These are phyloP conservation scores for Ceratocystis cacaofunesta DNA, from an alignment of 2,329 filamentous ascomycete genomes.

Conservation along the genomic window DNA sequence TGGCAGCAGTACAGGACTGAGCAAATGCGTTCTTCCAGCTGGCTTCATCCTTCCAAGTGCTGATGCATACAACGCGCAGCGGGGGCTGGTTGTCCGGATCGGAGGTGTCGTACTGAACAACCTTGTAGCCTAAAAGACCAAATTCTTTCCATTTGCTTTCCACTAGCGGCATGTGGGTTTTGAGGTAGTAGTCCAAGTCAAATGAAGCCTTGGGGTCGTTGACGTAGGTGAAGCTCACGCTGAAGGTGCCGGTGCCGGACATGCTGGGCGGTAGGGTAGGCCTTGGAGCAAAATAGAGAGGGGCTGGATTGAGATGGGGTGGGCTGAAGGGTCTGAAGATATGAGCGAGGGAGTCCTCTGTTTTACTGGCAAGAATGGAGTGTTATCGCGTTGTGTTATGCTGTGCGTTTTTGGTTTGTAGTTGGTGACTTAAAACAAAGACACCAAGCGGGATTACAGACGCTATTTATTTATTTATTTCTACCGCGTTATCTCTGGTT, in stretches of 20 bases:
- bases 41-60: slow-evolving; percentile 23
- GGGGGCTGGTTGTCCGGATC: slow-evolving; percentile 18
- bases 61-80: slow-evolving; percentile 21
- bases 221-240: slow-evolving; percentile 9
- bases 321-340: neutral
- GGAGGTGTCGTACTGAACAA: slow-evolving; percentile 21
- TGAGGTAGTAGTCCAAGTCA: slow-evolving; percentile 35
- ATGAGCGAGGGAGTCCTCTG: neutral
- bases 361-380: neutral
- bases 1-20: slow-evolving; percentile 10
- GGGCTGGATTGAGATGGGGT: neutral
- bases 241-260: slow-evolving; percentile 8
- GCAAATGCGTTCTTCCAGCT: slow-evolving; percentile 19
- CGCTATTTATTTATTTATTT: neutral
- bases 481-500: neutral
- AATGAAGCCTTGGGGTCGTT: slow-evolving; percentile 23
- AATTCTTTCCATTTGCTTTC: slow-evolving; percentile 25
- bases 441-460: neutral
- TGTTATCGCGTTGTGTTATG: neutral
- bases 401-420: neutral
- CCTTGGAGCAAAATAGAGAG: neutral
- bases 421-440: neutral
- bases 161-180: slow-evolving; percentile 32
- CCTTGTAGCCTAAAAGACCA: slow-evolving; percentile 28
- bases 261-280: neutral